Conservation (phyloP, 108 stramenopile genomes). For the Cylindrotheca closterium region DNA sequence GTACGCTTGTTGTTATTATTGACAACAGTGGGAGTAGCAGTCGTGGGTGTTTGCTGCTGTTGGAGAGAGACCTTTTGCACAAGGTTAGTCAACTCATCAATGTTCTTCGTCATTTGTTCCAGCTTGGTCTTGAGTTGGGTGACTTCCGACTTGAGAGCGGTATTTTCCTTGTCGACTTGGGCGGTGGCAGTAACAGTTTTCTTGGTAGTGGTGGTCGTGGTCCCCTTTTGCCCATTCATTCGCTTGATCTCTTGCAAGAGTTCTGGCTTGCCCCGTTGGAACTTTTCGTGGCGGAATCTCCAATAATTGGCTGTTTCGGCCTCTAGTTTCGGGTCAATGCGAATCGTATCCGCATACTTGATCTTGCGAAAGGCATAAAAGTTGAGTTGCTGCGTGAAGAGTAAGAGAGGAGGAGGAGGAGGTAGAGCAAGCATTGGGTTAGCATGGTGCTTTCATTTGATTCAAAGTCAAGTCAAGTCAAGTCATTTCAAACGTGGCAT, state of each 20-base stretch:
- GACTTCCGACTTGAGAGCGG: slow-evolving; percentile 67
- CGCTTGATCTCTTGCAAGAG: slow-evolving; percentile 78
- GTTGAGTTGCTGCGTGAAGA: slow-evolving; percentile 77
- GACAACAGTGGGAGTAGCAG: neutral
- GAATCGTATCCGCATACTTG: slow-evolving; percentile 64
- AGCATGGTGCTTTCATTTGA: too few species aligned
- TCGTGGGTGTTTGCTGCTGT: slow-evolving; percentile 22
- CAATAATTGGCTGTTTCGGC: slow-evolving; percentile 71
- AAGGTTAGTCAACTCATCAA: slow-evolving; percentile 69
- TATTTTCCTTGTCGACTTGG: slow-evolving; percentile 21
- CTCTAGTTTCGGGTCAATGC: slow-evolving; percentile 70
- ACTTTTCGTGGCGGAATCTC: slow-evolving; percentile 82
- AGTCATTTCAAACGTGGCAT: slow-evolving; percentile 1
- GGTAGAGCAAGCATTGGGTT: too few species aligned
- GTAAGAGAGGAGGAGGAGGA: neutral
- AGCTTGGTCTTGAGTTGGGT: slow-evolving; percentile 61
- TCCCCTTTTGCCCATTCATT: slow-evolving; percentile 26
- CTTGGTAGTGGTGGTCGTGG: slow-evolving; percentile 13
- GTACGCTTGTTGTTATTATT: slow-evolving; percentile 24
- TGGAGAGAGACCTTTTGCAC: slow-evolving; percentile 65
- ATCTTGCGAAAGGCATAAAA: slow-evolving; percentile 91
- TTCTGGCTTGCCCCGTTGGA: slow-evolving; percentile 67
- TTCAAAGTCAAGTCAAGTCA: neutral
- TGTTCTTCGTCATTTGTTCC: slow-evolving; percentile 82
- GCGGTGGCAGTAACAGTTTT: neutral